These are phyloP conservation scores for Albizia julibrissin DNA, from an alignment of 306 rosid species.

Conservation along the genomic window DNA sequence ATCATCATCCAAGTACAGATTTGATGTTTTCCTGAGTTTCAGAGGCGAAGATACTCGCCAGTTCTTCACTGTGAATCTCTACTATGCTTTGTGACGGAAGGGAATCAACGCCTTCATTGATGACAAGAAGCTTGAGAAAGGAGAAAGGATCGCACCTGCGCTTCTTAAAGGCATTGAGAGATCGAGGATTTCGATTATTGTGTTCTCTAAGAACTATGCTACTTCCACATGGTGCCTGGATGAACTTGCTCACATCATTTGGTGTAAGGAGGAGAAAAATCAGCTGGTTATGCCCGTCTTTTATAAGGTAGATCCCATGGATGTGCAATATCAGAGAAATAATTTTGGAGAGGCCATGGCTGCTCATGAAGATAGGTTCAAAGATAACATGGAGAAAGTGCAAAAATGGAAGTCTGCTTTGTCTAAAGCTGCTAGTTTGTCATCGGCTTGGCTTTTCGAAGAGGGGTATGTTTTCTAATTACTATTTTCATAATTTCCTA, in stretches of 20 bases:
- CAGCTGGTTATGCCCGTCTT: too few relatives aligned
- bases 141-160: background rate
- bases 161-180: background rate
- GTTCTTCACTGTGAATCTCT: background rate
- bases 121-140: background rate
- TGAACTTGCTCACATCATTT: background rate
- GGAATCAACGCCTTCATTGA: background rate
- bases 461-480: background rate
- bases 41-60: background rate
- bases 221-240: background rate
- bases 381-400: background rate
- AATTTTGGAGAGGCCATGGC: too few relatives aligned
- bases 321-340: too few relatives aligned
- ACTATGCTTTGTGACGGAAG: background rate
- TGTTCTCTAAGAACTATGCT: background rate
- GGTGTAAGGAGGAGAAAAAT: too few relatives aligned
- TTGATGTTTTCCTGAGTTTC: background rate
- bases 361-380: background rate
- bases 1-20: background rate
- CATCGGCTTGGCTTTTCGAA: background rate
- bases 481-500: too few relatives aligned
- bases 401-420: background rate
- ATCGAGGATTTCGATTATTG: background rate
- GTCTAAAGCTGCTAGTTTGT: background rate
- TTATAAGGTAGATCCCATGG: too few relatives aligned